Conservation (phyloP, 768 basidiomycete genomes). For the Ramaria rubella region DNA sequence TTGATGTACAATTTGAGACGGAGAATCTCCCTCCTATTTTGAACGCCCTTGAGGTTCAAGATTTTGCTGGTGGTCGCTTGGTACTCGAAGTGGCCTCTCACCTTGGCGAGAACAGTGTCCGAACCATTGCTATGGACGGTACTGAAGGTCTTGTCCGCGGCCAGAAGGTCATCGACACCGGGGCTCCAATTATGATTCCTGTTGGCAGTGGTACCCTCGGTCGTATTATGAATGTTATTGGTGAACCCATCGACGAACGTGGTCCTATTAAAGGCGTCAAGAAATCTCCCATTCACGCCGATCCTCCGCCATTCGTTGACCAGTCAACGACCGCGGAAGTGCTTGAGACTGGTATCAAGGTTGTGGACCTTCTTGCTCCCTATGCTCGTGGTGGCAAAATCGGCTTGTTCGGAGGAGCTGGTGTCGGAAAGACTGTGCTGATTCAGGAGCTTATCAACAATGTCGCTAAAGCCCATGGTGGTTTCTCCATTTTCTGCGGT, state of each 20-base stretch:
- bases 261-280: conserved; percentile 97
- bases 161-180: conserved; percentile 94
- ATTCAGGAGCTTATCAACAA: conserved; percentile 99
- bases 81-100: conserved; percentile 99
- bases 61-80: conserved; percentile 90
- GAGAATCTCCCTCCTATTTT: conserved; percentile 95
- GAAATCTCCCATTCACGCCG: conserved; percentile 89
- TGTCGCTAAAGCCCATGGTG: conserved; percentile 99
- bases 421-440: conserved; percentile 99
- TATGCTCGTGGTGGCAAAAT: conserved; percentile 99
- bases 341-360: conserved; percentile 99
- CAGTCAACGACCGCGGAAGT: conserved; percentile 99
- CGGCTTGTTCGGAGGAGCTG: conserved; percentile 99
- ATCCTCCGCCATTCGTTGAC: conserved; percentile 95
- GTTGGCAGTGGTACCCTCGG: conserved; percentile 93
- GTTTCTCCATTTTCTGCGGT: conserved; percentile 99
- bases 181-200: conserved; percentile 92
- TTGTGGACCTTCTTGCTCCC: conserved; percentile 98
- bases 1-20: conserved; percentile 97
- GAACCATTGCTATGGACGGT: conserved; percentile 99
- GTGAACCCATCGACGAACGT: conserved; percentile 99
- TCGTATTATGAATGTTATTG: conserved; percentile 99
- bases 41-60: conserved; percentile 97
- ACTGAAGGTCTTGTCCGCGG: conserved; percentile 99
- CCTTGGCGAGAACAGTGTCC: conserved; percentile 97